Conservation (phyloP, 169 alveolate species). For the Besnoitia besnoiti region DNA sequence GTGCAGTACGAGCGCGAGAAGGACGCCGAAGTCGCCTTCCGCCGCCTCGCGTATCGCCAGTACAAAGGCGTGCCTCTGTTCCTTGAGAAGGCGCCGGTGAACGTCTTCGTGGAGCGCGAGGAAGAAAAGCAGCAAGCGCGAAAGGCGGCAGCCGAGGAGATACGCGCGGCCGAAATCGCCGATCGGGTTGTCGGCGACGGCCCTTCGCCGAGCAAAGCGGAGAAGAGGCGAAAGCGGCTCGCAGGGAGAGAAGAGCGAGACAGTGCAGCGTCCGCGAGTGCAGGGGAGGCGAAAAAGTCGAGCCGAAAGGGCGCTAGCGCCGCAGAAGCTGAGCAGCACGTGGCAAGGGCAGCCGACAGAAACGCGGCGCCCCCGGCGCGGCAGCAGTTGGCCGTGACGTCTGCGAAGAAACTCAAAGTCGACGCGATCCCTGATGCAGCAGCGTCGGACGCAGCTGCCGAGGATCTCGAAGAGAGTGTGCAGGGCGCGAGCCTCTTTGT, state of each 20-base stretch:
- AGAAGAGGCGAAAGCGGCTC: background rate
- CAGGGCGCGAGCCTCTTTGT: constrained; percentile 83
- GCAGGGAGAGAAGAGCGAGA: background rate
- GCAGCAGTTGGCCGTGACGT: background rate
- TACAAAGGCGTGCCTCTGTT: constrained; percentile 87
- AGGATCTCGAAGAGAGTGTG: constrained; percentile 53
- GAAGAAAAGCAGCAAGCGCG: background rate
- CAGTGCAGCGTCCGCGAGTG: background rate
- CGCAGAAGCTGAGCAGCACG: background rate
- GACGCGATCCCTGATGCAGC: background rate
- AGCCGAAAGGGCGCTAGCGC: background rate
- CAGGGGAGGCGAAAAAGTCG: background rate
- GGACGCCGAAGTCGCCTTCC: constrained; percentile 89
- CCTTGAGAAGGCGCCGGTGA: constrained; percentile 93
- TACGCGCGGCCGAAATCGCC: constrained; percentile 16
- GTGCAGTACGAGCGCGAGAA: constrained; percentile 84
- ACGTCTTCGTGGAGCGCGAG: constrained; percentile 63
- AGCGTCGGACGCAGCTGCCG: constrained; percentile 52
- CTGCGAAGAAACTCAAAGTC: background rate
- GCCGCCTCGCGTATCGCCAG: constrained; percentile 84
- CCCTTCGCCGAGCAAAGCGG: background rate
- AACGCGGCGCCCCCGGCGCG: background rate
- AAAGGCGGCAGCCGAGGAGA: constrained; percentile 26
- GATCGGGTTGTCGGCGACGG: background rate
- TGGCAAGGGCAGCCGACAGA: background rate